A percentile compares a stretch with the other conserved stretches of the same genome.
Evolutionary conservation across 495 filamentous ascomycete genomes (phyloP).

Genomic region (Hyphodiscus hymeniophilus): DNA sequence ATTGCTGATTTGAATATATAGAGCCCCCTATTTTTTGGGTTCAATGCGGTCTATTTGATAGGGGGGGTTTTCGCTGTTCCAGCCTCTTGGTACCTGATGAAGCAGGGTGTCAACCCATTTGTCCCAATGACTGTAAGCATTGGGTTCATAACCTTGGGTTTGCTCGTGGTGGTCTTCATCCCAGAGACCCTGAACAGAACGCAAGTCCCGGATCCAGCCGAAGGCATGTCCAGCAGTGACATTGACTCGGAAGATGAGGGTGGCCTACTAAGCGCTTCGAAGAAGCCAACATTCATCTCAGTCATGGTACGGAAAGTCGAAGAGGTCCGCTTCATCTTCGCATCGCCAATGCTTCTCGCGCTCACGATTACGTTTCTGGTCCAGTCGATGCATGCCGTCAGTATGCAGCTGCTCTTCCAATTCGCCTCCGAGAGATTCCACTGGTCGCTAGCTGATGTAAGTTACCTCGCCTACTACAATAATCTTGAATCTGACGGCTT

Average conservation of each 20-base stretch:
- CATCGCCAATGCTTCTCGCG: background rate
- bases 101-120: background rate
- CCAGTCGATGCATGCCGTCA: background rate
- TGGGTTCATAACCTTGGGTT: background rate
- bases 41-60: background rate
- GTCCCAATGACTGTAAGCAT: background rate
- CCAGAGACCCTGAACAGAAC: constrained; percentile 1
- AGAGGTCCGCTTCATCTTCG: constrained; percentile 3
- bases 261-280: background rate
- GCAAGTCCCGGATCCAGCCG: background rate
- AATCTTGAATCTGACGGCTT: background rate
- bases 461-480: background rate
- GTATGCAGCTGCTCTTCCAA: constrained; percentile 3
- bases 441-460: constrained; percentile 5
- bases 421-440: constrained; percentile 5
- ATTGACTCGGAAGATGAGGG: background rate
- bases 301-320: background rate
- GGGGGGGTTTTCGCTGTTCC: background rate
- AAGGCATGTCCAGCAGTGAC: background rate
- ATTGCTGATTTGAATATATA: background rate
- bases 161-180: background rate
- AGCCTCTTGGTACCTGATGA: constrained; percentile 7
- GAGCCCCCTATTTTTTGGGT: constrained; percentile 3
- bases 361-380: constrained; percentile 3
- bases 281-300: background rate